Evolutionary conservation across 2,329 filamentous ascomycete genomes (phyloP).

Genomic region (Colletotrichum salicis): DNA sequence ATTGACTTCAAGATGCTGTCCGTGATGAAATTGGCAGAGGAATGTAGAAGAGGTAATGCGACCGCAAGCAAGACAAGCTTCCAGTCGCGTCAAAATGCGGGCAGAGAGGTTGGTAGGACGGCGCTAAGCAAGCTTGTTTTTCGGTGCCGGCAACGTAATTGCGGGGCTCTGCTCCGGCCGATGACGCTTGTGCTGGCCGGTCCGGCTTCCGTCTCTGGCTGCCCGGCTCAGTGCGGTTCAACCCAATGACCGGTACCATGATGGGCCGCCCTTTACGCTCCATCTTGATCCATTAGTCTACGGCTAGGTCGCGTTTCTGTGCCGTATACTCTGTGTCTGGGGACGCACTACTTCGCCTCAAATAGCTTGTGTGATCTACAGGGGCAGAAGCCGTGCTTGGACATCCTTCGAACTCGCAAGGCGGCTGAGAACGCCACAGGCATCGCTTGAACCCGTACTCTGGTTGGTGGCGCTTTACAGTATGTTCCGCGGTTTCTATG

Average conservation of each 20-base stretch:
- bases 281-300: neutral
- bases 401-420: neutral
- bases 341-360: neutral
- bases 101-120: slow-evolving; percentile 19
- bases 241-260: neutral
- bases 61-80: neutral
- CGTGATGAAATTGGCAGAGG: neutral
- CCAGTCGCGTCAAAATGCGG: slow-evolving; percentile 2
- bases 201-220: slow-evolving; percentile 15
- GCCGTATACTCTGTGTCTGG: neutral
- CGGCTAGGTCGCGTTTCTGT: no score
- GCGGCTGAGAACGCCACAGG: neutral
- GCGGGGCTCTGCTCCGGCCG: slow-evolving; percentile 7
- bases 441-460: neutral
- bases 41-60: slow-evolving; percentile 10
- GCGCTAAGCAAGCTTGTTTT: slow-evolving; percentile 35
- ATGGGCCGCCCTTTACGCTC: neutral
- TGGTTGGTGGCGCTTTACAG: neutral
- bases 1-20: neutral
- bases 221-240: neutral
- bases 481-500: neutral
- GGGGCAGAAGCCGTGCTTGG: slow-evolving; percentile 12
- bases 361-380: slow-evolving; percentile 2
- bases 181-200: slow-evolving; percentile 8
- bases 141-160: slow-evolving; percentile 26